These are phyloP conservation scores for Tribonema minus DNA, from an alignment of 108 stramenopile genomes.

Conservation along the genomic window DNA sequence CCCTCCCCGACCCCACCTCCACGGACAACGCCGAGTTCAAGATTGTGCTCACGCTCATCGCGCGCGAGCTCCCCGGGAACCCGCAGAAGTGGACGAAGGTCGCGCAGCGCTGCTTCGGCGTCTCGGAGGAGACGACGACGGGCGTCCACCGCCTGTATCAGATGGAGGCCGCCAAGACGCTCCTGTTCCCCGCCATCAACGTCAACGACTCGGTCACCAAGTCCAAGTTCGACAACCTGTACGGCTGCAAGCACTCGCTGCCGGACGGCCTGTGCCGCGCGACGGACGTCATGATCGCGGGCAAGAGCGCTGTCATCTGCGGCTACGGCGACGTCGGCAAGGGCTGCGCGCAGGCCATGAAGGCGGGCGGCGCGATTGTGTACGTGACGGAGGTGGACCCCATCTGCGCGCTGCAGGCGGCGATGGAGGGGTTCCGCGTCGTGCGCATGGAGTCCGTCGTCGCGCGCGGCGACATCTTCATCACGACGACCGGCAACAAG, in stretches of 20 bases:
- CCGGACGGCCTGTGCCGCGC: conserved; percentile 99
- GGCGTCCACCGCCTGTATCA: conserved; percentile 99
- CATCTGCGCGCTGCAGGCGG: conserved; percentile 99
- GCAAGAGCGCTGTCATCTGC: conserved; percentile 94
- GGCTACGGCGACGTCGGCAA: conserved; percentile 99
- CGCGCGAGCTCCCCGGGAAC: conserved; percentile 84
- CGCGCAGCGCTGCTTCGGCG: conserved; percentile 85
- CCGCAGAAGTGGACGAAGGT: conserved; percentile 98
- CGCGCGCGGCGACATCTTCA: conserved; percentile 85
- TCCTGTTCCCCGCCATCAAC: conserved; percentile 99
- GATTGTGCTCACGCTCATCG: conserved; percentile 94
- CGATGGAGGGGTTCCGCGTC: conserved; percentile 99
- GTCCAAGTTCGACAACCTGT: conserved; percentile 99
- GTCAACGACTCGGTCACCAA: conserved; percentile 99
- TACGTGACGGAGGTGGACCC: conserved; percentile 99
- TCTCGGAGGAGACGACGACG: conserved; percentile 99
- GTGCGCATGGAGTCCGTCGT: conserved; percentile 81
- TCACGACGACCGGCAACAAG: conserved; percentile 99
- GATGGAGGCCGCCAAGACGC: conserved; percentile 94
- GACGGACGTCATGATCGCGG: conserved; percentile 99
- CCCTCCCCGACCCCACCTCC: conserved; percentile 89
- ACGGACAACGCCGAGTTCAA: conserved; percentile 99
- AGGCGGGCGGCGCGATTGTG: conserved; percentile 93
- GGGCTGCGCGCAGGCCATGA: conserved; percentile 98
- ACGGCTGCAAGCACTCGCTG: conserved; percentile 99